Evolutionary conservation across 2,329 filamentous ascomycete genomes (phyloP), one percentile per base, ranked within the genome.

Genomic region (Fusarium aywerte): DNA sequence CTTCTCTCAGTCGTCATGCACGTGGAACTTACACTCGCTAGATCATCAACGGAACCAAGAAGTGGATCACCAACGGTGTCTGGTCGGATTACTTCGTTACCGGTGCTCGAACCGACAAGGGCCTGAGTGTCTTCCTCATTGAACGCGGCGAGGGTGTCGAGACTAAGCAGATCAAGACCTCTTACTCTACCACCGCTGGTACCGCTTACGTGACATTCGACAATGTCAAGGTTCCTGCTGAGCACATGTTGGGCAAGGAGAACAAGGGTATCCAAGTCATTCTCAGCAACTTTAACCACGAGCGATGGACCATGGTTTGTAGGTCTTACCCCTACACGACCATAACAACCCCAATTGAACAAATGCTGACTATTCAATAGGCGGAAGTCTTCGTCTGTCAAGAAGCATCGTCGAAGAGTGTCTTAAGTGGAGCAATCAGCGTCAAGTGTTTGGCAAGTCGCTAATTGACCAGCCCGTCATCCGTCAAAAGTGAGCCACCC

Each of bases 261-360:
- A 88, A 96, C 82, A 92, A 95, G 81, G 93, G 93, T 8, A 94
- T 96, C 74, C 86, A 90, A 64, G 91, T 96, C 29, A 92, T 96
- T 74, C 81, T 96, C 75, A 88, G 86, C 80, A 96, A 96, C 81
- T 96, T 96, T 82, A 96, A 96, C 83, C 92, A 96, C 80, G 92
- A 93, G 81, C 86, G 91, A 31, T 93, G 90, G 85, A 90, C 86
- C 79, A 92, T 94, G 90, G 82, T 83, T 57, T 89, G 87, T 82
- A 79, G 77, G 81, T 80, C 20, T 31, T 25, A 6, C 5, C 47
- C 13, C 5, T 20, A 25, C 20, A 4, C 49, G n/a, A 15, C 27
- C 44, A 15, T 11, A 4, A 5, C 7, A 40, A 13, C 10, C 10
- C 7, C 3, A 13, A 27, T 18, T 7, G 38, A n/a, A 16, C 18